Percentiles rank a stretch among this genome's conserved stretches.
Evolutionary conservation across 129 eudicot species (phyloP).

Genomic region (Tanacetum coccineum): DNA sequence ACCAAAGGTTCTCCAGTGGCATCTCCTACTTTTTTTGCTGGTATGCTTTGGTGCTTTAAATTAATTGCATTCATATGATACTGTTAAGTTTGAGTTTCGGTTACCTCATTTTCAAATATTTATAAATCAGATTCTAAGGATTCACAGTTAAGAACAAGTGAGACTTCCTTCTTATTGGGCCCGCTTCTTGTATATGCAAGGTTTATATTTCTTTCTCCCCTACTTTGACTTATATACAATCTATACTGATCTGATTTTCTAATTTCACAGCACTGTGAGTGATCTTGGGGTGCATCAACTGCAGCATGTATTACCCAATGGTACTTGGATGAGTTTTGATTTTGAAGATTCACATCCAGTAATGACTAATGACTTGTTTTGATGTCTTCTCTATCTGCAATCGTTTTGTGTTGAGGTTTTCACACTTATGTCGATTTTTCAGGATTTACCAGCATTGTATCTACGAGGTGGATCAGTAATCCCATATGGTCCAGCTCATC

Average conservation of each 20-base stretch:
- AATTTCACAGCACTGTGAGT: conserved; percentile 45
- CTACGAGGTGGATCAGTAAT: conserved; percentile 83
- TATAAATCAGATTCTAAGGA: conserved; percentile 64
- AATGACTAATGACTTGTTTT: conserved; percentile 4
- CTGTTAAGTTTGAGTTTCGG: neutral
- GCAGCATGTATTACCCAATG: conserved; percentile 67
- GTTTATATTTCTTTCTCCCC: conserved; percentile 21
- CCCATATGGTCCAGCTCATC: conserved; percentile 69
- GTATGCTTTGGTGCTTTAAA: conserved; percentile 33
- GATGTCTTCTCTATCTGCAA: neutral
- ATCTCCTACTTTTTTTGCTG: conserved; percentile 75
- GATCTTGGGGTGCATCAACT: conserved; percentile 51
- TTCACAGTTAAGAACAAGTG: conserved; percentile 50
- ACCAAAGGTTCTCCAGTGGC: conserved; percentile 84
- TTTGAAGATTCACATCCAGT: conserved; percentile 96
- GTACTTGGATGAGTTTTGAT: conserved; percentile 86
- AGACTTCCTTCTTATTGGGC: conserved; percentile 78
- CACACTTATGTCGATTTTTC: conserved; percentile 12
- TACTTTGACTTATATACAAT: neutral
- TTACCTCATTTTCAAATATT: conserved; percentile 8
- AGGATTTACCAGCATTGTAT: conserved; percentile 90
- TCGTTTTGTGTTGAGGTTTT: conserved; percentile 1
- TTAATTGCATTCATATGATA: neutral
- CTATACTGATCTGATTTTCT: conserved; percentile 9
- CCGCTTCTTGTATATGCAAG: conserved; percentile 88